These are phyloP conservation scores for Astragalus membranaceus DNA, from an alignment of 306 rosid species.

Conservation along the genomic window DNA sequence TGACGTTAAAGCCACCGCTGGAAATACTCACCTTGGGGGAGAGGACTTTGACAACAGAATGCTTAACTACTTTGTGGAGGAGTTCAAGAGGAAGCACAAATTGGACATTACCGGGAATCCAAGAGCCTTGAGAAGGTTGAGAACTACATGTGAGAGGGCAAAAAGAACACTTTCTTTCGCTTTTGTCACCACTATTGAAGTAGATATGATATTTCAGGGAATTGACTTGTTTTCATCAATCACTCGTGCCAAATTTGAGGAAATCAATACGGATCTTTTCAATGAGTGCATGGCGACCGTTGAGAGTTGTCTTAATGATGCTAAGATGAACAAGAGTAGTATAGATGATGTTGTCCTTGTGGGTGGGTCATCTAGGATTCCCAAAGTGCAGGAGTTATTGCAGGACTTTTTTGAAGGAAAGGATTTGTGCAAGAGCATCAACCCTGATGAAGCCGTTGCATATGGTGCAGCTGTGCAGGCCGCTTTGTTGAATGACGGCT, in stretches of 20 bases:
- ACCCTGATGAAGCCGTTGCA: no score
- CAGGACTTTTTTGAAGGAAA: slow-evolving; percentile 34
- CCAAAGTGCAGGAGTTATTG: neutral
- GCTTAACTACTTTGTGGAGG: neutral
- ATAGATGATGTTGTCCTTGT: slow-evolving; percentile 32
- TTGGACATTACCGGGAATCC: slow-evolving; percentile 1
- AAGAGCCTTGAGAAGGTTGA: no score
- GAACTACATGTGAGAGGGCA: no score
- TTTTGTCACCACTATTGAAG: slow-evolving; percentile 32
- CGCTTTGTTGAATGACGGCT: no score
- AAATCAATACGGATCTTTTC: no score
- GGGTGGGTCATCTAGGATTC: slow-evolving; percentile 39
- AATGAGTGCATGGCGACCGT: no score
- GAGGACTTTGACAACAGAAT: neutral
- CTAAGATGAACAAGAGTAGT: neutral
- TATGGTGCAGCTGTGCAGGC: no score
- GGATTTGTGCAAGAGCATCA: neutral
- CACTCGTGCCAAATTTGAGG: no score
- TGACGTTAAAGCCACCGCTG: slow-evolving; percentile 2
- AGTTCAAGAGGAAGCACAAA: slow-evolving; percentile 6
- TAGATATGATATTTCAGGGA: neutral
- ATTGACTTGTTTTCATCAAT: no score
- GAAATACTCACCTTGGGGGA: slow-evolving; percentile 4
- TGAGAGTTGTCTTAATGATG: no score
- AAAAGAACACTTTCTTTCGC: slow-evolving; percentile 38